Base-by-base conservation (phyloP, 2,329 filamentous ascomycete species). In the Karstenula rhodostoma region DNA sequence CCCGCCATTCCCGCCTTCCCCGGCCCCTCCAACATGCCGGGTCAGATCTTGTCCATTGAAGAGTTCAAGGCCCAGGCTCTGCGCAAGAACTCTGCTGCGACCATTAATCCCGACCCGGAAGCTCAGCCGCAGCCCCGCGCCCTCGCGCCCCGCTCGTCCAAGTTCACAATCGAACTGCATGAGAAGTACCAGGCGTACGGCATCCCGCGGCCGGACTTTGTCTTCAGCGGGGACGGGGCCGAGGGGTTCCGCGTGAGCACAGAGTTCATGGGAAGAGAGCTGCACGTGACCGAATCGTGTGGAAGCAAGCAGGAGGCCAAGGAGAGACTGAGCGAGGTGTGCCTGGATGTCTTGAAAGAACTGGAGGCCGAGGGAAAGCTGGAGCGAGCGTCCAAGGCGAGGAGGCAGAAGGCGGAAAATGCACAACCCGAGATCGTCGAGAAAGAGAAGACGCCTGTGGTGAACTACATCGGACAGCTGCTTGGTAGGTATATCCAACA, bases 251-350 rank as follows among this genome's bases (percentile, higher is more conserved):
- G 33, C 27, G 71, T 66, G 1, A 67, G 57, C 22, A 58, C 77
- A 10, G 56, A 43, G 1, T 73, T 78, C 43, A 64, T 67, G 3
- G 65, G 61, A n/a, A 15, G 43, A n/a, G 65, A 65, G 4, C 44
- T 72, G 4, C 43, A 57, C 0, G 52, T 60, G 29, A 29, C 63
- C 8, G 70, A 69, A 2, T 66, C 63, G 17, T 80, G 72, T 62
- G 64, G 66, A 8, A 78, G 69, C 42, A 82, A 83, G 69, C 78
- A 78, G 59, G 77, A 79, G 52, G 80, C 78, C 0, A 81, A 79
- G 58, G 80, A 82, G 58, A 75, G 69, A 1, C 52, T 78, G 23
- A 76, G 75, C 44, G 72, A 73, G 65, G 63, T 59, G n/a, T 52
- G 78, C 69, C 2, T 40, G 79, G 6, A 61, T 59, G 2, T 50